Evolutionary conservation across 148 eudicot genomes (phyloP).

Genomic region (Limonium bicolor): DNA sequence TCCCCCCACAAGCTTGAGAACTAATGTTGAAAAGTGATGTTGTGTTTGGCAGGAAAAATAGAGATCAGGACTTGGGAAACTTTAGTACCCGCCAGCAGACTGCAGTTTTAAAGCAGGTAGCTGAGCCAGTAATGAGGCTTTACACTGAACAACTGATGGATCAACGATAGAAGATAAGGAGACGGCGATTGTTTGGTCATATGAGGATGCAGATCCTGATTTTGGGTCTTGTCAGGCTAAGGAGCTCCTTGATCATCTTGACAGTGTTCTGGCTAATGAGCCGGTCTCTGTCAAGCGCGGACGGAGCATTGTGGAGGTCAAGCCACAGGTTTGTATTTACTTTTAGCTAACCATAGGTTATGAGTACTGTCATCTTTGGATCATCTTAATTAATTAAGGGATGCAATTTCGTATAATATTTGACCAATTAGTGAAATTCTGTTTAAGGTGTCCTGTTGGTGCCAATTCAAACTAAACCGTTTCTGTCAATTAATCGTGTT

Average conservation of each 20-base stretch:
- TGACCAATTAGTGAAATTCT: no score
- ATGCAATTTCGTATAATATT: no score
- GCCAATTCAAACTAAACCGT: no score
- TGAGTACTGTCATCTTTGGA: background rate
- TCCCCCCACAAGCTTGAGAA: no score
- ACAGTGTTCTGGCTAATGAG: conserved; percentile 42
- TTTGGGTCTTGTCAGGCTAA: conserved; percentile 45
- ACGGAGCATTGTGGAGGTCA: conserved; percentile 34
- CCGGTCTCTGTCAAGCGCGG: conserved; percentile 44
- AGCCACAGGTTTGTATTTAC: conserved; percentile 31
- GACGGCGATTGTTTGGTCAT: conserved; percentile 36
- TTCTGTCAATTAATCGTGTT: no score
- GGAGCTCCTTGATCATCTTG: conserved; percentile 45
- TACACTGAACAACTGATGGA: conserved; percentile 43
- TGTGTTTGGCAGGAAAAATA: conserved; percentile 13
- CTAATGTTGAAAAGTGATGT: background rate
- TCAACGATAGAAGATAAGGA: conserved; percentile 37
- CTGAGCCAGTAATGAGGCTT: conserved; percentile 32
- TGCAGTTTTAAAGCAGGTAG: conserved; percentile 36
- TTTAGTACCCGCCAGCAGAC: conserved; percentile 15
- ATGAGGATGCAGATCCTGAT: conserved; percentile 41
- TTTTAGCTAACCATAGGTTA: background rate
- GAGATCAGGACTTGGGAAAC: conserved; percentile 32
- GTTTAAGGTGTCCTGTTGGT: no score
- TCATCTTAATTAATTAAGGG: background rate